A percentile compares a stretch with the other conserved stretches of the same genome.
Evolutionary conservation across 495 filamentous ascomycete species (phyloP).

Genomic region (Jackrogersella minutella): DNA sequence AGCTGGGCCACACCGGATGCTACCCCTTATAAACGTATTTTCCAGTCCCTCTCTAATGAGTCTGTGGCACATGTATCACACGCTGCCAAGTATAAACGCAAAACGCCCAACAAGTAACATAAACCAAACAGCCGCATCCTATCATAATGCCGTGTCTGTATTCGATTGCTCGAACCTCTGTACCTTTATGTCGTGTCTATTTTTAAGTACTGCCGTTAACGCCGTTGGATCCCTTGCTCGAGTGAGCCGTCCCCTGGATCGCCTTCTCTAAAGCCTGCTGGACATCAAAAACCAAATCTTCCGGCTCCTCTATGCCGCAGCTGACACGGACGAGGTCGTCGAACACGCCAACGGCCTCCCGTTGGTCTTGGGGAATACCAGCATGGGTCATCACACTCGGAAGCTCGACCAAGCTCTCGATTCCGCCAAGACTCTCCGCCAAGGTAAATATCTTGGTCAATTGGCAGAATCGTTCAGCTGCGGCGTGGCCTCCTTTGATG

Average conservation of each 20-base stretch:
- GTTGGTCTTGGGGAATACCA: slow-evolving; percentile 87
- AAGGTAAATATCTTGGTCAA: slow-evolving; percentile 88
- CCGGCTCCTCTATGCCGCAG: slow-evolving; percentile 91
- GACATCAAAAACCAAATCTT: slow-evolving; percentile 85
- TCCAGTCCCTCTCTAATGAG: neutral
- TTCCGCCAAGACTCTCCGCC: slow-evolving; percentile 90
- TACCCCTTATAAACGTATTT: neutral
- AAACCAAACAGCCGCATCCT: neutral
- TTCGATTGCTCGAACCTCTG: neutral
- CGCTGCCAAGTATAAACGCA: neutral
- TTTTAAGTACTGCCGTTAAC: slow-evolving; percentile 13
- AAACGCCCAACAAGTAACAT: neutral
- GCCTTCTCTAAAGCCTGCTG: slow-evolving; percentile 82
- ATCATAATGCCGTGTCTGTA: neutral
- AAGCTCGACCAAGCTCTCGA: slow-evolving; percentile 91
- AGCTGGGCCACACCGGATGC: neutral
- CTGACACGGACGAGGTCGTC: slow-evolving; percentile 95
- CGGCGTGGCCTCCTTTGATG: slow-evolving; percentile 84
- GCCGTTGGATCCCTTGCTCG: slow-evolving; percentile 46
- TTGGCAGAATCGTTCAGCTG: slow-evolving; percentile 92
- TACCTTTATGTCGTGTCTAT: slow-evolving; percentile 5
- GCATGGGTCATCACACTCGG: slow-evolving; percentile 96
- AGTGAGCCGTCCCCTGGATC: slow-evolving; percentile 58
- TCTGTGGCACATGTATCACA: neutral
- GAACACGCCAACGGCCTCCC: slow-evolving; percentile 92